These are phyloP conservation scores for Salvia hispanica DNA, from an alignment of 257 asterid genomes.

Conservation along the genomic window DNA sequence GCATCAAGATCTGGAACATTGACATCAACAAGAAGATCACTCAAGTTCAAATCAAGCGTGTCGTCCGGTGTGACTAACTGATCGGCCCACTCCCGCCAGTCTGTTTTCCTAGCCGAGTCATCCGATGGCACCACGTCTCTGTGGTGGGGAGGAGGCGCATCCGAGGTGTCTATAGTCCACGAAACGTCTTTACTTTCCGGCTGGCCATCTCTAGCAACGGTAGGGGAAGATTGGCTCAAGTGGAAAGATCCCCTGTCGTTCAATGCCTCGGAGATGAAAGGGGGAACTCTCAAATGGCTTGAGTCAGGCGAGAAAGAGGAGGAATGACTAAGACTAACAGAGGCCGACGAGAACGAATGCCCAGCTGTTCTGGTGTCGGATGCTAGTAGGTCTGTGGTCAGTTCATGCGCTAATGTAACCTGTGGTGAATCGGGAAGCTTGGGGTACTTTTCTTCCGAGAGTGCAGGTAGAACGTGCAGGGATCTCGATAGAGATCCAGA, in stretches of 20 bases:
- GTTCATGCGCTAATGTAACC: constrained; percentile 44
- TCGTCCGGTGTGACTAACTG: constrained; percentile 62
- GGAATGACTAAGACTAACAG: constrained; percentile 42
- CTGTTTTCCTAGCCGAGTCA: constrained; percentile 47
- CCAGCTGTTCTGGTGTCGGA: constrained; percentile 38
- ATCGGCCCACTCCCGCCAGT: constrained; percentile 77
- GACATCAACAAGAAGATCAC: constrained; percentile 63
- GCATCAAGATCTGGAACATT: constrained; percentile 62
- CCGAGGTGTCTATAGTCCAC: constrained; percentile 43
- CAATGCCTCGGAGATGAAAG: constrained; percentile 44
- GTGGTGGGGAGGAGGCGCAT: constrained; percentile 35
- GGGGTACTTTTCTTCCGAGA: constrained; percentile 46
- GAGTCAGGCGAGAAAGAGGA: constrained; percentile 40
- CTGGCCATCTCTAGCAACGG: constrained; percentile 34
- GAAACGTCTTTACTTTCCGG: constrained; percentile 33
- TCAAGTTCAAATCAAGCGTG: constrained; percentile 58
- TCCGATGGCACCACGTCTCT: constrained; percentile 40
- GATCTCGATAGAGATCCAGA: constrained; percentile 53
- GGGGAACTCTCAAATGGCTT: constrained; percentile 32
- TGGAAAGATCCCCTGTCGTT: constrained; percentile 36
- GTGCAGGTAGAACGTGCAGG: constrained; percentile 47
- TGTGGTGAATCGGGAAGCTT: constrained; percentile 59
- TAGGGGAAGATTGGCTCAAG: constrained; percentile 35
- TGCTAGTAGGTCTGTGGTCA: constrained; percentile 37
- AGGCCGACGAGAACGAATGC: constrained; percentile 51